A percentile compares a stretch with the other conserved stretches of the same genome.
Conservation (phyloP, 1,284 basidiomycete genomes). For the Naganishia liquefaciens region DNA sequence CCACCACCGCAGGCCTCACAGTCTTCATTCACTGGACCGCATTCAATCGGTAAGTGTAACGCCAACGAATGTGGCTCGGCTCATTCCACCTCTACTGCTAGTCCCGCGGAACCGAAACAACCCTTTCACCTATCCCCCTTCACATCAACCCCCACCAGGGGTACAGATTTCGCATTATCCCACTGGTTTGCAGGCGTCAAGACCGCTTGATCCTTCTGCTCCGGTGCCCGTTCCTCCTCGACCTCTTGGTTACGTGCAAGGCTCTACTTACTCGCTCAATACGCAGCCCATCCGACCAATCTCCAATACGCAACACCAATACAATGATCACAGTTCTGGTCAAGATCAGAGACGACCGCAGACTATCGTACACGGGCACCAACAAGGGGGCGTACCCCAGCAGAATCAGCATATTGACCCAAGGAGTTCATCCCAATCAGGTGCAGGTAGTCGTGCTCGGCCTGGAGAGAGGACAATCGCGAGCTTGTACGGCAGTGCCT, state of each 20-base stretch:
- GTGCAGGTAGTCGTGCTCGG: neutral
- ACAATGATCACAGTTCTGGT: constrained; percentile 1
- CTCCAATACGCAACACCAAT: constrained; percentile 14
- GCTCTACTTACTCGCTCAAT: constrained; percentile 1
- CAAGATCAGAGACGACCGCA: neutral
- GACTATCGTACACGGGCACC: neutral
- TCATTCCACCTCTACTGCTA: neutral
- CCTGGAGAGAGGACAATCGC: constrained; percentile 37
- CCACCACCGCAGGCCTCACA: neutral
- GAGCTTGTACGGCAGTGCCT: constrained; percentile 42
- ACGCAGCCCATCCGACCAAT: constrained; percentile 22
- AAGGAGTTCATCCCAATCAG: neutral
- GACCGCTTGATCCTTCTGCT: constrained; percentile 12
- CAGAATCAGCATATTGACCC: neutral
- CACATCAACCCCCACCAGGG: neutral
- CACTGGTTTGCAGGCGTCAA: constrained; percentile 4
- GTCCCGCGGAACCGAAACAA: constrained; percentile 20
- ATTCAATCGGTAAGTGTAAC: constrained; percentile 13
- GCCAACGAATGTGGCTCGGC: neutral
- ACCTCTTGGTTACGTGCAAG: constrained; percentile 6
- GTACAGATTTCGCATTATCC: neutral
- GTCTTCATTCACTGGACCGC: constrained; percentile 14
- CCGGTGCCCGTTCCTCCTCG: constrained; percentile 9
- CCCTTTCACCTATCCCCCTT: neutral
- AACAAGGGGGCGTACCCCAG: neutral